phyloP scores from a whole-genome alignment of 768 basidiomycete species.

The Udeniomyces megalosporus region DNA sequence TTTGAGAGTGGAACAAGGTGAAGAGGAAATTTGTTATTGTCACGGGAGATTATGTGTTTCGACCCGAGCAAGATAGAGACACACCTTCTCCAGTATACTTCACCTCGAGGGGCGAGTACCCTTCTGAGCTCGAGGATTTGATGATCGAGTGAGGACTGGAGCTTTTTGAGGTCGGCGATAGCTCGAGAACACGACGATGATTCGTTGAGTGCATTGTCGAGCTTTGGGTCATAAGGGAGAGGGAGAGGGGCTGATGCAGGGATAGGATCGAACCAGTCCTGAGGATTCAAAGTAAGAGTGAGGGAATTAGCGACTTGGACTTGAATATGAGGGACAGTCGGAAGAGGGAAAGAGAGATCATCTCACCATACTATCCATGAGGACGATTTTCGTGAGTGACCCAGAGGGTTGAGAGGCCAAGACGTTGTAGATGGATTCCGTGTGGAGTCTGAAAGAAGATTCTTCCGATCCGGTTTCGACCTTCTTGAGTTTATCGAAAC shows the following conservation, averaged over 20 bases:
- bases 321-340: too few species aligned
- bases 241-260: constrained; percentile 5
- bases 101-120: constrained; percentile 43
- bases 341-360: too few species aligned
- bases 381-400: constrained; percentile 45
- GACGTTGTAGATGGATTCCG: constrained; percentile 50
- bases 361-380: constrained; percentile 44
- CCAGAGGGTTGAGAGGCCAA: constrained; percentile 34
- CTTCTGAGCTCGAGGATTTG: constrained; percentile 44
- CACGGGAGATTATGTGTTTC: too few species aligned
- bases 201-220: background rate
- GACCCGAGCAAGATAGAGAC: background rate
- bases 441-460: constrained; percentile 47
- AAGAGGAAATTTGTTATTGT: too few species aligned
- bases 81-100: constrained; percentile 44
- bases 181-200: too few species aligned
- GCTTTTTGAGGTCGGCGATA: background rate
- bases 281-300: too few species aligned
- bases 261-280: constrained; percentile 12
- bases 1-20: too few species aligned
- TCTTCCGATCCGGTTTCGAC: constrained; percentile 28
- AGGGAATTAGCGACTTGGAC: too few species aligned
- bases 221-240: background rate
- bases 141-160: constrained; percentile 35
- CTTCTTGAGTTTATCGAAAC: constrained; percentile 43